Conservation (phyloP, 179 eudicot genomes). For the Beta lomatogona region DNA sequence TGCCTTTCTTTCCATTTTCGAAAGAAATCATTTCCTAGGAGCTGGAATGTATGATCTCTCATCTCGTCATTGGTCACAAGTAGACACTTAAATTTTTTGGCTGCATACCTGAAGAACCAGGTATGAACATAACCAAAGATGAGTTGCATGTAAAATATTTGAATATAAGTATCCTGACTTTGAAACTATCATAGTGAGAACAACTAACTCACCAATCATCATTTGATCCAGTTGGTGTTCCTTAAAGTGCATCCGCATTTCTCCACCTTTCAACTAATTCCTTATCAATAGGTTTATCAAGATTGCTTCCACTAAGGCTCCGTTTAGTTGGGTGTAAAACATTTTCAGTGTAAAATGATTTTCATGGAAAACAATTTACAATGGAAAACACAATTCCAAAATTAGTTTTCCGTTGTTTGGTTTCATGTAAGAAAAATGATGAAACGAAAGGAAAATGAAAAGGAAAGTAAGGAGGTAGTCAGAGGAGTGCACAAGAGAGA, state of each 20-base stretch:
- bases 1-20: slow-evolving; percentile 97
- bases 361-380: too few species aligned
- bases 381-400: too few species aligned
- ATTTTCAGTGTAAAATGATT: too few species aligned
- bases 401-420: too few species aligned
- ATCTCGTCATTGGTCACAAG: slow-evolving; percentile 91
- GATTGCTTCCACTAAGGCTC: slow-evolving; percentile 39
- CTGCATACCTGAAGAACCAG: slow-evolving; percentile 75
- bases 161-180: background rate
- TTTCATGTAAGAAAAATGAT: too few species aligned
- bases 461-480: too few species aligned
- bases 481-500: too few species aligned
- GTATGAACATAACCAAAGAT: background rate
- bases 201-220: slow-evolving; percentile 80
- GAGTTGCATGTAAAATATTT: background rate
- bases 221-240: slow-evolving; percentile 92
- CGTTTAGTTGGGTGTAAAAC: too few species aligned
- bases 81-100: slow-evolving; percentile 77
- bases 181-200: background rate
- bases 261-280: slow-evolving; percentile 73
- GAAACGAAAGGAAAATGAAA: too few species aligned
- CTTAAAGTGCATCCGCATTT: slow-evolving; percentile 77
- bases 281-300: slow-evolving; percentile 56
- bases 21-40: slow-evolving; percentile 86
- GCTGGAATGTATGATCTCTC: slow-evolving; percentile 91